These are phyloP conservation scores for Piromyces sp. DNA, from an alignment of 192 early-diverging fungal genomes.

Conservation along the genomic window DNA sequence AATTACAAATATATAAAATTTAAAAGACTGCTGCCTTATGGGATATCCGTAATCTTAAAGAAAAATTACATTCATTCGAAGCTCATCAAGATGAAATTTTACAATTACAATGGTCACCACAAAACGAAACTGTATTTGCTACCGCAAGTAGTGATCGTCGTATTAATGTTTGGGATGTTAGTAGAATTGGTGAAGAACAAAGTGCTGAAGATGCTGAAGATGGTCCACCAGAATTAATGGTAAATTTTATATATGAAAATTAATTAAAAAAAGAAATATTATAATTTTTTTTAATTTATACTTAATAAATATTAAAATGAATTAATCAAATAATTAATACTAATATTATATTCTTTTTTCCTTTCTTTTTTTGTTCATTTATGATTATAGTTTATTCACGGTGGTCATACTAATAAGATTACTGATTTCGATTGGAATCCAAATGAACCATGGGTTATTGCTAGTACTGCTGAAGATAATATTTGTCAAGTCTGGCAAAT, in stretches of 20 bases:
- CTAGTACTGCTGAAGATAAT: constrained; percentile 89
- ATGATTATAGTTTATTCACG: constrained; percentile 71
- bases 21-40: constrained; percentile 76
- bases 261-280: no score
- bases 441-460: constrained; percentile 83
- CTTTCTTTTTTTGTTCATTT: no score
- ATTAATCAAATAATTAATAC: no score
- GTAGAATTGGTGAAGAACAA: constrained; percentile 86
- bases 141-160: constrained; percentile 78
- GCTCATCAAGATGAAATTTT: constrained; percentile 80
- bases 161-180: constrained; percentile 87
- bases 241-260: no score
- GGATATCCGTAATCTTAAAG: constrained; percentile 85
- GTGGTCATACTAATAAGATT: constrained; percentile 92
- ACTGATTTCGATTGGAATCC: constrained; percentile 92
- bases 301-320: no score
- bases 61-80: constrained; percentile 69
- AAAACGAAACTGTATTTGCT: constrained; percentile 77
- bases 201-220: constrained; percentile 90
- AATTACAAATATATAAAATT: not conserved
- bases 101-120: constrained; percentile 85
- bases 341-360: no score
- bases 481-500: constrained; percentile 98
- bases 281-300: no score
- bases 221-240: constrained; percentile 88